A percentile compares a stretch with the other conserved stretches of the same genome.
These are phyloP conservation scores for Diutina catenulata DNA, from an alignment of 1,139 yeast genomes.

Conservation along the genomic window DNA sequence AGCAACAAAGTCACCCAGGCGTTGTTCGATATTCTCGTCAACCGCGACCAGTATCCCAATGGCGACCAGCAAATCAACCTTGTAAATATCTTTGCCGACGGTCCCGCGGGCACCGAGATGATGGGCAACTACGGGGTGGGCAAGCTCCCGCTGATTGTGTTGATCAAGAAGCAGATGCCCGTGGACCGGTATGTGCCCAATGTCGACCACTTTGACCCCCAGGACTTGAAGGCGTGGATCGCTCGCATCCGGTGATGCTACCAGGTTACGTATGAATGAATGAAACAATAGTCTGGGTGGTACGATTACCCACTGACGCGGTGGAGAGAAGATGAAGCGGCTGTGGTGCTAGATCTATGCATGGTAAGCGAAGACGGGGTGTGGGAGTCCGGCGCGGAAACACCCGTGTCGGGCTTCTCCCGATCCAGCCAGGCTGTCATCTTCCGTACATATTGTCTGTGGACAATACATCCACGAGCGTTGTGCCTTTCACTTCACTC, in stretches of 20 bases:
- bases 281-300: too few species aligned
- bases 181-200: slow-evolving; percentile 37
- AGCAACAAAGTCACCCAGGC: slow-evolving; percentile 56
- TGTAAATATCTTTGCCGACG: slow-evolving; percentile 64
- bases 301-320: too few species aligned
- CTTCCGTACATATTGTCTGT: too few species aligned
- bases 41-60: slow-evolving; percentile 37
- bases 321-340: too few species aligned
- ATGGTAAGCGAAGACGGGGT: too few species aligned
- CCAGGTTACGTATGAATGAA: background rate
- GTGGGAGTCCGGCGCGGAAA: too few species aligned
- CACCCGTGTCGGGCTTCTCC: too few species aligned
- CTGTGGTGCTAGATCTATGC: too few species aligned
- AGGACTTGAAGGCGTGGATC: slow-evolving; percentile 47
- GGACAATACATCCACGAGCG: too few species aligned
- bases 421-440: too few species aligned
- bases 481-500: too few species aligned
- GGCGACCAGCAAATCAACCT: slow-evolving; percentile 31
- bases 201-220: slow-evolving; percentile 37
- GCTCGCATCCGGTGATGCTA: slow-evolving; percentile 8
- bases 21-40: slow-evolving; percentile 42
- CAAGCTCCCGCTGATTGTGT: slow-evolving; percentile 54
- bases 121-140: slow-evolving; percentile 47
- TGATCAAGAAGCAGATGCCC: slow-evolving; percentile 57
- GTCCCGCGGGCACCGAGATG: slow-evolving; percentile 48